Conservation (phyloP, 2,329 filamentous ascomycete species). For the Sporothrix inflata region DNA sequence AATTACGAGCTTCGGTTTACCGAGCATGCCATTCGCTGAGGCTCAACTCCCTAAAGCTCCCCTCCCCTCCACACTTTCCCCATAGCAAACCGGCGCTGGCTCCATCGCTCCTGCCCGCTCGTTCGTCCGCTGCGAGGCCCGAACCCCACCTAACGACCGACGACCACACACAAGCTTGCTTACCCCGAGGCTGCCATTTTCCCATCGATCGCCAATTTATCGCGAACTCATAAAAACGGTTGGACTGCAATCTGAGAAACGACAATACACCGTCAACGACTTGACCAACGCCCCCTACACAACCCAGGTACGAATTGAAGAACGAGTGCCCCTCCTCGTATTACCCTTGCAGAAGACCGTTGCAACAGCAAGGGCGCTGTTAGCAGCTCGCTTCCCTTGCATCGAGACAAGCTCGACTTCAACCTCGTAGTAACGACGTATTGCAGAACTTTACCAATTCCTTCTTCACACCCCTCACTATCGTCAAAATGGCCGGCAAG, state of each 20-base stretch:
- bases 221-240: neutral
- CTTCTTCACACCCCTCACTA: neutral
- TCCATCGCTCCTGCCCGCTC: slow-evolving; percentile 10
- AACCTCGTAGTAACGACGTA: neutral
- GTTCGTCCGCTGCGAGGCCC: neutral
- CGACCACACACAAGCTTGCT: neutral
- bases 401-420: neutral
- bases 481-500: slow-evolving; percentile 58
- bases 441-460: neutral
- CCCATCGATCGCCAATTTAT: neutral
- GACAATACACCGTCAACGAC: neutral
- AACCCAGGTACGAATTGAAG: neutral
- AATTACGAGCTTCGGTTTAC: slow-evolving; percentile 21
- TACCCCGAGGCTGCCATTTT: neutral
- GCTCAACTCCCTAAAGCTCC: no score
- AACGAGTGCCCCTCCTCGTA: neutral
- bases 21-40: slow-evolving; percentile 29
- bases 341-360: neutral
- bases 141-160: neutral
- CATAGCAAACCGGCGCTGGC: neutral
- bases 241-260: neutral
- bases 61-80: neutral
- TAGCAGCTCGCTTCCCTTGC: neutral
- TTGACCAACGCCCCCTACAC: neutral
- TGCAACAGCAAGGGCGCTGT: neutral